Evolutionary conservation across 306 rosid species (phyloP), one percentile per base, ranked within the genome.

Genomic region (Castanopsis chinensis): DNA sequence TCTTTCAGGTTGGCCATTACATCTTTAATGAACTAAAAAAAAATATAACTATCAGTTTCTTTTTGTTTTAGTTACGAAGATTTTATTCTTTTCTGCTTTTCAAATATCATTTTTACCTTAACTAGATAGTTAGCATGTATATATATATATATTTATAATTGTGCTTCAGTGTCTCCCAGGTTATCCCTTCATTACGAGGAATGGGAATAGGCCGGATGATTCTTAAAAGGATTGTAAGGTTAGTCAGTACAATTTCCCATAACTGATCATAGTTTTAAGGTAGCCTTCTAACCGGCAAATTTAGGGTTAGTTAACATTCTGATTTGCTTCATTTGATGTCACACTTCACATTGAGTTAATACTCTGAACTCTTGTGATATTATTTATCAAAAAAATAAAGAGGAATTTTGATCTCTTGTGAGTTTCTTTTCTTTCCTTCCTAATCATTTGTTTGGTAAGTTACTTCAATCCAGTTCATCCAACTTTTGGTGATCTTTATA

Each of bases 181-280:
- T 93, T 80, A 75, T 79, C 76, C 97, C 98, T 77, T 83, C 92
- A 43, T 69, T 93, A 77, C 85, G 89, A 77, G 83, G 94, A 85
- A 64, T 91, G 93, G 98, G 97, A 76, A 91, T 91, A 27, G 98
- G 98, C 55, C 79, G 72, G 83, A 65, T 86, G 85, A 93, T 93
- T 64, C 91, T 91, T 74, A 86, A 84, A 51, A 91, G 85, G 79
- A 86, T 93, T 49, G 65, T 85, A 54, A 91, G 97, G 98, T 93
- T 61, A 71, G 81, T 57, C 35, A 18, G 9, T 59, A 58, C 35
- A 43, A 28, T 71, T 65, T 72, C 57, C 71, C 52, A 55, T 63
- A 9, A 59, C 79, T 23, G 23, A 51, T 8, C 28, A 17, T 9
- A 28, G 20, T 27, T n/a, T 23, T 3, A 21, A 59, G 13, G 65